Conservation (phyloP, 306 rosid genomes). For the Spatholobus suberectus region DNA sequence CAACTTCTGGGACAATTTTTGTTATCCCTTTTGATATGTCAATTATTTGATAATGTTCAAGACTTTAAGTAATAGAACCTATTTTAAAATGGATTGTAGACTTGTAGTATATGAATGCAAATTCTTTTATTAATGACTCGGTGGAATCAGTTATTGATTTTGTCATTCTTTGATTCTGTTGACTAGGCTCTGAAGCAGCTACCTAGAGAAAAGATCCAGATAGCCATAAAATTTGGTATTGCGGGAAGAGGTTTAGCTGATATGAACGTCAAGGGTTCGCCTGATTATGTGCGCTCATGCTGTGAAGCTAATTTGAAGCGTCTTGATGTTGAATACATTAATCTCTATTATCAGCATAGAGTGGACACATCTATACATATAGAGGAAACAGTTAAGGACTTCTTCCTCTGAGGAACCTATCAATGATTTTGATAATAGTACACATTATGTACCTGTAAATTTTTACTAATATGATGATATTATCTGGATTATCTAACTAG, state of each 20-base stretch:
- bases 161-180: neutral
- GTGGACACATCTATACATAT: slow-evolving; percentile 57
- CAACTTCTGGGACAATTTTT: neutral
- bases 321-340: slow-evolving; percentile 70
- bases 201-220: slow-evolving; percentile 70
- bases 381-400: slow-evolving; percentile 67
- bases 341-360: slow-evolving; percentile 83
- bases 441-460: neutral
- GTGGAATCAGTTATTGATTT: too few species aligned
- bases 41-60: neutral
- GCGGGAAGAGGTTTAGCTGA: neutral
- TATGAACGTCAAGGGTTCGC: slow-evolving; percentile 56
- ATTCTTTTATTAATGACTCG: too few species aligned
- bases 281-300: slow-evolving; percentile 69
- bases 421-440: neutral
- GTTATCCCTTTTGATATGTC: neutral
- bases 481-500: neutral
- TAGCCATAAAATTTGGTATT: slow-evolving; percentile 82
- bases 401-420: neutral
- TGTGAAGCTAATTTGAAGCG: slow-evolving; percentile 85
- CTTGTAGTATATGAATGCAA: too few species aligned
- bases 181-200: slow-evolving; percentile 68
- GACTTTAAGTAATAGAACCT: neutral
- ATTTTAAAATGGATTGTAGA: too few species aligned
- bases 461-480: neutral